Conservation (phyloP, 2,329 filamentous ascomycete genomes). For the Fusarium drepaniforme region DNA sequence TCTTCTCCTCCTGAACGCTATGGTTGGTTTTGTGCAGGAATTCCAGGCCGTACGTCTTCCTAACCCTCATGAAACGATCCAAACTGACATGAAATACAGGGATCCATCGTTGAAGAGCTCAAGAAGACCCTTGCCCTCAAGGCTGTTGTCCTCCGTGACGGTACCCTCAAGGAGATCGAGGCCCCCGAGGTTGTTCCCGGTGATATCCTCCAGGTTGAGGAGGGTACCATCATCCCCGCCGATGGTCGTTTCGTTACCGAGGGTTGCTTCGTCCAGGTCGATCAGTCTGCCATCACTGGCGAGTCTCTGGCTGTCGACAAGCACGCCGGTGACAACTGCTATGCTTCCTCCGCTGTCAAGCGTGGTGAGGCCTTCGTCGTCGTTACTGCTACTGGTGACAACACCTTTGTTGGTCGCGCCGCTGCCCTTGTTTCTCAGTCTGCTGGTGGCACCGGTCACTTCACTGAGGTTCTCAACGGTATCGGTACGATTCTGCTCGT, state of each 20-base stretch:
- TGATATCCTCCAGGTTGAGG: constrained; percentile 90
- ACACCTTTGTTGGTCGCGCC: constrained; percentile 90
- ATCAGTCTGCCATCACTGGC: constrained; percentile 92
- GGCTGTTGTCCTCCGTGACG: constrained; percentile 88
- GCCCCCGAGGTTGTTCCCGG: constrained; percentile 88
- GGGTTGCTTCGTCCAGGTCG: constrained; percentile 87
- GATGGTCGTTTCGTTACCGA: constrained; percentile 89
- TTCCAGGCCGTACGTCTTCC: constrained; percentile 72
- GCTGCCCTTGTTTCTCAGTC: constrained; percentile 87
- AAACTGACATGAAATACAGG: constrained; percentile 45
- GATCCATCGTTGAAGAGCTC: constrained; percentile 89
- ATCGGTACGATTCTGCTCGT: constrained; percentile 80
- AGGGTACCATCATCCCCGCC: constrained; percentile 91
- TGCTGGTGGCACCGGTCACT: constrained; percentile 81
- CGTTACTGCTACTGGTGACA: constrained; percentile 87
- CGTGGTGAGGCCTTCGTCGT: constrained; percentile 89
- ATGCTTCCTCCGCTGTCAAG: constrained; percentile 89
- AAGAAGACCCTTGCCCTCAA: constrained; percentile 93
- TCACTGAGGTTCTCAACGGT: constrained; percentile 90
- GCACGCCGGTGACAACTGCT: constrained; percentile 84
- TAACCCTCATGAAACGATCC: background rate
- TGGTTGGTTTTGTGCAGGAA: constrained; percentile 90
- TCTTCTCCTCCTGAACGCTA: constrained; percentile 85
- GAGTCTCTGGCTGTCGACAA: constrained; percentile 94
- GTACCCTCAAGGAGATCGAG: constrained; percentile 80